Conservation (phyloP, 2,329 filamentous ascomycete genomes). For the Hypoxylon sp. region DNA sequence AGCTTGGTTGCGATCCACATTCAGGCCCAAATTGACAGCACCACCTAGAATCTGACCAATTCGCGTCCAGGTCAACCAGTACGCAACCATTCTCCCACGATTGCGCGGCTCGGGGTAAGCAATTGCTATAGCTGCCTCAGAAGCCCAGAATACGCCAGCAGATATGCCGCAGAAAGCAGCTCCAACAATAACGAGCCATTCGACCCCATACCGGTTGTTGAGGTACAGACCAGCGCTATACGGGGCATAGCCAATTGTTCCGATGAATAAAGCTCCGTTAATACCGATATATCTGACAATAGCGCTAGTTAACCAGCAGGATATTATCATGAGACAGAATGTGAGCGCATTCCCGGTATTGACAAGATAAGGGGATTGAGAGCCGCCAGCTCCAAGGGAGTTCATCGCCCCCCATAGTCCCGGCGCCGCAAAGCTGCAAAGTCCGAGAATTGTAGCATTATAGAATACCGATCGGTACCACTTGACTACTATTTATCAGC, state of each 20-base stretch:
- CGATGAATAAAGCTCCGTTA: constrained; percentile 78
- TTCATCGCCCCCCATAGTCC: constrained; percentile 84
- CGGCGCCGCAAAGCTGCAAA: constrained; percentile 79
- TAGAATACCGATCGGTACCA: constrained; percentile 81
- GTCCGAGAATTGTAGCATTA: constrained; percentile 78
- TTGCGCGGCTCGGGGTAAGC: constrained; percentile 80
- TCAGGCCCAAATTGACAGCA: constrained; percentile 78
- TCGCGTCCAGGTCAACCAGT: constrained; percentile 74
- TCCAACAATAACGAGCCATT: constrained; percentile 79
- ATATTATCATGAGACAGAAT: constrained; percentile 80
- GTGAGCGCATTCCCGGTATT: constrained; percentile 80
- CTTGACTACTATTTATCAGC: constrained; percentile 62
- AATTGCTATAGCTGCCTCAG: constrained; percentile 80
- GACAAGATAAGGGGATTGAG: constrained; percentile 74
- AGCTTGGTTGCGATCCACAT: constrained; percentile 68
- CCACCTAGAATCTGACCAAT: constrained; percentile 79
- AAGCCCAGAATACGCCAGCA: constrained; percentile 82
- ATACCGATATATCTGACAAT: constrained; percentile 78
- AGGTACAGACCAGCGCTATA: constrained; percentile 80
- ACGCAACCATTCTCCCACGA: constrained; percentile 74
- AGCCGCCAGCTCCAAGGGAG: constrained; percentile 78
- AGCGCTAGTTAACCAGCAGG: constrained; percentile 75
- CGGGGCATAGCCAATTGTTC: constrained; percentile 79
- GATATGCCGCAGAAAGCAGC: constrained; percentile 78
- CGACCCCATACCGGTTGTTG: constrained; percentile 77